Percentiles rank a stretch among this genome's conserved stretches.
phyloP scores from a whole-genome alignment of 2,329 filamentous ascomycete genomes.

The Cryphonectria naterciae region DNA sequence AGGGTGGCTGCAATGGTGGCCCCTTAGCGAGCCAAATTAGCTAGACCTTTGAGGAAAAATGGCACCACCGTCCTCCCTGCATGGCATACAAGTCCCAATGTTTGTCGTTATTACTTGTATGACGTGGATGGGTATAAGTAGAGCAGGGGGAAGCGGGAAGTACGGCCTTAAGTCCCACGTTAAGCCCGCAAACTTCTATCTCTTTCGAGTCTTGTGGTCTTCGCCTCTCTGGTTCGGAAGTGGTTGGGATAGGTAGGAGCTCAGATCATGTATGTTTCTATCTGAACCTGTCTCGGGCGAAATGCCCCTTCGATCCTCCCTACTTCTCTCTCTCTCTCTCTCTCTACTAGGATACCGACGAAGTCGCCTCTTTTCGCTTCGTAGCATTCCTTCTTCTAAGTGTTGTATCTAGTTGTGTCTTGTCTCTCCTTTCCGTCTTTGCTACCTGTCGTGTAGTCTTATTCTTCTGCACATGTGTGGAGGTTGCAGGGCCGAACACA shows the following conservation, averaged over 20 bases:
- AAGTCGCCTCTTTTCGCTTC: conserved; percentile 13
- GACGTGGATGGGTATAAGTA: conserved; percentile 12
- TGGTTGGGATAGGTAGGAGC: conserved; percentile 7
- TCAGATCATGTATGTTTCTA: conserved; percentile 26
- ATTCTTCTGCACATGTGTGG: not conserved
- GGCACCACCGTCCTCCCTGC: conserved; percentile 1
- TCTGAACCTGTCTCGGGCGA: conserved; percentile 28
- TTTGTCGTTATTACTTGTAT: conserved; percentile 22
- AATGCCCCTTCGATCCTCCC: conserved; percentile 1
- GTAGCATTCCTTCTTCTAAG: conserved; percentile 17
- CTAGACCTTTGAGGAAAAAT: not conserved
- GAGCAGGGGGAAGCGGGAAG: conserved; percentile 1
- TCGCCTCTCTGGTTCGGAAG: conserved; percentile 22
- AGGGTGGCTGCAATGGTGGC: conserved; percentile 18
- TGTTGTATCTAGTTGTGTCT: conserved; percentile 17
- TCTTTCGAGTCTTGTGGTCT: not conserved
- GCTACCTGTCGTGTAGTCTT: not conserved
- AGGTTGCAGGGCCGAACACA: conserved; percentile 4
- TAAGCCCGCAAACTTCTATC: not conserved
- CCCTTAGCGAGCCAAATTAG: conserved; percentile 19
- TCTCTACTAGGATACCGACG: conserved; percentile 7
- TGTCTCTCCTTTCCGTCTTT: conserved; percentile 9
- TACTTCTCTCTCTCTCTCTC: not conserved
- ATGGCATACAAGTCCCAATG: conserved; percentile 14
- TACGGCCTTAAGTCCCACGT: conserved; percentile 25